A percentile compares a stretch with the other conserved stretches of the same genome.
Evolutionary conservation across 1,284 basidiomycete species (phyloP).

Genomic region (Heimioporus punctisporus): DNA sequence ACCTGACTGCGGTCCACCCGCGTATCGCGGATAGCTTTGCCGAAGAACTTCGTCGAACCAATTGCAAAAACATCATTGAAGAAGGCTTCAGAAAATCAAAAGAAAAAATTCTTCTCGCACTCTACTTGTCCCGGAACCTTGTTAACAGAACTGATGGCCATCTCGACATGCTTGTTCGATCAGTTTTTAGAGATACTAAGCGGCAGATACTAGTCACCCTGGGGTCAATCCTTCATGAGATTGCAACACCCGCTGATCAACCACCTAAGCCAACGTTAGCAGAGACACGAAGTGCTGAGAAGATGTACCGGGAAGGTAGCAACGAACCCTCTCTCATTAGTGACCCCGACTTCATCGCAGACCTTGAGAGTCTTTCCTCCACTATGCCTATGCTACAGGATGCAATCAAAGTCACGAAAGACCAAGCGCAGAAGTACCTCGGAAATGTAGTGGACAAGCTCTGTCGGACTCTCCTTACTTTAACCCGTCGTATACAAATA

Average conservation of each 20-base stretch:
- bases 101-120: slow-evolving; percentile 24
- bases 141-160: slow-evolving; percentile 15
- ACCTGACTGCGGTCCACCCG: slow-evolving; percentile 14
- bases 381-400: slow-evolving; percentile 18
- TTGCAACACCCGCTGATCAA: background rate
- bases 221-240: slow-evolving; percentile 16
- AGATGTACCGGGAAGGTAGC: slow-evolving; percentile 25
- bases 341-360: slow-evolving; percentile 34
- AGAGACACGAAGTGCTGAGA: slow-evolving; percentile 15
- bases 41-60: slow-evolving; percentile 18
- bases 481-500: slow-evolving; percentile 22
- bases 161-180: slow-evolving; percentile 9
- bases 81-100: slow-evolving; percentile 25
- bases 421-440: slow-evolving; percentile 25
- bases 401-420: slow-evolving; percentile 23
- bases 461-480: slow-evolving; percentile 15
- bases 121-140: slow-evolving; percentile 18
- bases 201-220: slow-evolving; percentile 11
- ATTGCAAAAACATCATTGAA: slow-evolving; percentile 19
- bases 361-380: slow-evolving; percentile 20
- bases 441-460: slow-evolving; percentile 18
- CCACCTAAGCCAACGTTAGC: slow-evolving; percentile 10
- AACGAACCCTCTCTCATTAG: slow-evolving; percentile 14
- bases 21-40: slow-evolving; percentile 19
- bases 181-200: slow-evolving; percentile 16